Evolutionary conservation across 148 eudicot species (phyloP), one percentile per base, ranked within the genome.

Genomic region (Rhododendron ferrugineum): DNA sequence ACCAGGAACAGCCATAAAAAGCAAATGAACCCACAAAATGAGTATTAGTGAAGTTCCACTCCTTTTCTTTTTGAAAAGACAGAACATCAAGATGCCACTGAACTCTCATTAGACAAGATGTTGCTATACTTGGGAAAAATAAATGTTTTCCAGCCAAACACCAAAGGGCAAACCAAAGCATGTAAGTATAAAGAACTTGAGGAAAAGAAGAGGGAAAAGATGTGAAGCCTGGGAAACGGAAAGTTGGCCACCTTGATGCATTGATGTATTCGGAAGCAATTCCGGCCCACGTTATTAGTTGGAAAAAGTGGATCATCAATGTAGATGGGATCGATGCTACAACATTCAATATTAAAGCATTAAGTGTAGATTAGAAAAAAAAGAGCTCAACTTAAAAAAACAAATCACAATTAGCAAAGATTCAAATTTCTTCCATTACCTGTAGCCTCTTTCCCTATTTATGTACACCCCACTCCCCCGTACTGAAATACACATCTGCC

Each of bases 201-300:
- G 28, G 34, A 4, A 47, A 79, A 49, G 62, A 49, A 6, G 16
- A 18, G 1, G 22, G 8, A 22, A 79, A 49, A 79, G 70, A 62
- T 23, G 34, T 13, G 82, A 79, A 49, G 32, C 32, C 58, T 28
- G 56, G 22, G 9, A 75, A 75, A 75, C 0, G 79, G 49, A 13
- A 62, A 78, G 50, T 85, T 32, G 82, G 66, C 91, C 80, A 94
- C 98, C 98, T 96, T 96, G 85, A 96, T 93, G 86, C 99, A 96
- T 83, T 96, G 98, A 90, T 96, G 99, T 89, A 96, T 94, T 70
- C 99, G 91, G 82, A 96, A 96, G 91, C 99, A 97, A 89, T 97
- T 97, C 85, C 95, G 90, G 85, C 99, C 99, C 84, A 97, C 99
- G 23, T 97, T 97, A 89, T 97, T 97, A 82, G 98, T 89, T 50